Evolutionary conservation across 2,329 filamentous ascomycete genomes (phyloP), one percentile per base, ranked within the genome.

Genomic region (Calonectria pseudoreteaudii): DNA sequence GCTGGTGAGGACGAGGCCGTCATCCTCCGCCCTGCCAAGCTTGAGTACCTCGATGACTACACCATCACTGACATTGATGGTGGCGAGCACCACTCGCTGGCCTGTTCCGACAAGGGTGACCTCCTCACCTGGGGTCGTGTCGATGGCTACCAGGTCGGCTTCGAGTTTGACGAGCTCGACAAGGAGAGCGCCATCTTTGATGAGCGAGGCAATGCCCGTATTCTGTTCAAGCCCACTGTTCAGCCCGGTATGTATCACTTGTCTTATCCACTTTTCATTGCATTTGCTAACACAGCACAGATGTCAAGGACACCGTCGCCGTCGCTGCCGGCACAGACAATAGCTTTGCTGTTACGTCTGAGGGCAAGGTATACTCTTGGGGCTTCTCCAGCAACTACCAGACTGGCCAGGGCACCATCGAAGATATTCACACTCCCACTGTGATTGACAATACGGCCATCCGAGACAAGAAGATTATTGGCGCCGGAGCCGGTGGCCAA

Each of bases 401-500:
- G 85, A 95, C 94, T 8, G 95, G 94, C 9, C 92, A 93, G 75
- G 94, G 94, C 49, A 93, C 90, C 1, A 91, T 91, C n/a, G 94
- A 97, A 65, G 95, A 98, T 79, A 90, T 98, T 36, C 90, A 93
- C 78, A 88, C 91, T 30, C 95, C 96, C 0, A 97, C 94, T 0
- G 81, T 93, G 64, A 94, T 98, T 70, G 94, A 97, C 81, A 98
- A 98, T 86, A 94, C 93, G 16, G 95, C 95, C 52, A 91, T 97
- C 34, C 90, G 92, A 36, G 94, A 91, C 52, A 93, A 93, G 85
- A 92, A 93, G 83, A 88, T 98, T 53, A 89, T 92, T 41, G 95
- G 90, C 85, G 94, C 94, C n/a, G 94, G 94, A 53, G 93, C 93
- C n/a, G 96, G 96, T 77, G 95, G 95, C 7, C 96, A 98, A 82